Evolutionary conservation across 257 asterid species (phyloP), one percentile per base, ranked within the genome.

Genomic region (Solanum tarapatanum): DNA sequence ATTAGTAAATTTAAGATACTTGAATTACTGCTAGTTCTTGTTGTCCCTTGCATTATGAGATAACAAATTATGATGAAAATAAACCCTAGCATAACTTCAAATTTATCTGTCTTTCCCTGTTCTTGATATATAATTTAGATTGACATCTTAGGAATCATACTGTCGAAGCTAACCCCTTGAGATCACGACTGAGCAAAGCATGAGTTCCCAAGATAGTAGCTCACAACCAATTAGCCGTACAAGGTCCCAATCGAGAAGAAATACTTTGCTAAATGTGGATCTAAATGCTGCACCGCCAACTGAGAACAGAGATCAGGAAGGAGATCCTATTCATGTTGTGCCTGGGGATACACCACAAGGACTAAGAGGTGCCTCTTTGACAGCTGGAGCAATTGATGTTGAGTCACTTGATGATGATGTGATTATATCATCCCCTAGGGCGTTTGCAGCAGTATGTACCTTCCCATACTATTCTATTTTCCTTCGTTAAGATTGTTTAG

Each of bases 331-430:
- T 24, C 84, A 19, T 32, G 36, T 74, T 74, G 64, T 13, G 80
- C 5, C 86, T 8, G 91, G 62, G 26, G 68, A 68, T 60, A 37
- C 32, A 58, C 74, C 64, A 33, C 55, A 84, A 6, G 75, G 33
- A 35, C 86, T 17, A 84, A 88, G 35, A 84, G 87, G 41, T 68
- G 58, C 80, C 7, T 64, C 72, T 26, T 30, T 41, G 84, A 77
- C 73, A 16, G 84, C 89, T 82, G 88, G 89, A 30, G 90, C 92
- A 21, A 91, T 91, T 87, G 93, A 90, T 88, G 82, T 91, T 74
- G 93, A 89, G 70, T 91, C 90, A 62, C 66, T 86, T 55, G 93
- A 91, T 82, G 92, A 91, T 88, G 93, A 91, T 86, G 92, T 90
- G 37, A 88, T 91, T 86, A 88, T 90, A 86, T 90, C 91, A 35